Evolutionary conservation across 768 basidiomycete species (phyloP), one percentile per base, ranked within the genome.

Genomic region (Tulasnella sp.): DNA sequence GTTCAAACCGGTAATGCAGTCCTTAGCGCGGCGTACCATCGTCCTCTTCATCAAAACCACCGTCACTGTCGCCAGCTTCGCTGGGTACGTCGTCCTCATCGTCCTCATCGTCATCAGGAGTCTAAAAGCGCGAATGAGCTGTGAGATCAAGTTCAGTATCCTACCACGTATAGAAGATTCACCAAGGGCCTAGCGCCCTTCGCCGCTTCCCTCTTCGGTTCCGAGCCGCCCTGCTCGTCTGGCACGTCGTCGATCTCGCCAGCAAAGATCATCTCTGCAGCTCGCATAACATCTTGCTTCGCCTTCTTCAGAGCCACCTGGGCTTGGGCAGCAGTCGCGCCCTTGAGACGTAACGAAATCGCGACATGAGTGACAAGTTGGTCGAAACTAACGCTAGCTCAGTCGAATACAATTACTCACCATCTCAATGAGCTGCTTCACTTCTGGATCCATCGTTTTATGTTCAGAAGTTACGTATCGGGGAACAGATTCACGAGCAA

Each of bases 221-320:
- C 27, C 34, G 34, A 38, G 5, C 34, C 34, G 34, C 34, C 34
- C 15, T 38, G 34, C 34, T 78, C 69, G 46, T 69, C 72, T 19
- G 68, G 71, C n/a, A 89, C 73, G 67, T 85, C 73, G 65, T 88
- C 85, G 66, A 88, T 92, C 63, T 84, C 81, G 11, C 92, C 92
- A 62, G 87, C 84, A 62, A 90, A 87, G 61, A 90, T 81, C 48
- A 78, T 77, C 69, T 91, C 91, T 2, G 92, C 91, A 12, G 92
- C 92, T 67, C 87, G 78, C 87, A 90, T 89, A 34, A 92, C 90
- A 76, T 97, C 92, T 62, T 82, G 29, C 57, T 50, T 87, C 68
- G 86, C 79, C 66, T 83, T 81, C 62, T 76, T 79, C 67, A 96
- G 71, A 17, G 92, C 92, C 29, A 85, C 87, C 65, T 80, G 80